Evolutionary conservation across 371 early-diverging fungal species (phyloP), one percentile per base, ranked within the genome.

Genomic region (Smittium culicis): DNA sequence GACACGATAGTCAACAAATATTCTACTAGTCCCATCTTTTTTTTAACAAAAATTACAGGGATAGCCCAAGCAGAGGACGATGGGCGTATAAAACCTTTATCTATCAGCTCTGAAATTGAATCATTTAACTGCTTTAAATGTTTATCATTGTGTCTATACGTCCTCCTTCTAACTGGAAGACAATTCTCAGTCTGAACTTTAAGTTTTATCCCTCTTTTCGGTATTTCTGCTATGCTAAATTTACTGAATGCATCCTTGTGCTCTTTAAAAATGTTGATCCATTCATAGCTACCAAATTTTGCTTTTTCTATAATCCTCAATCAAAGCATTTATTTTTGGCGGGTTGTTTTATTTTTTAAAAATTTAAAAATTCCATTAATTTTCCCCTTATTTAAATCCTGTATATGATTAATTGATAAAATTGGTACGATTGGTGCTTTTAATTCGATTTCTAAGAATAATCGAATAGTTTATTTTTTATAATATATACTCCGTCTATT

Each of bases 1-100:
- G 0, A 69, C 74, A 17, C 67, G 35, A 73, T 68, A 75, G 34
- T 81, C 81, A 0, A 72, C 35, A 54, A 74, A 78, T 0, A 59
- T 14, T 29, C 60, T 27, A n/a, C 27, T 11, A 29, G 5, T n/a
- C 16, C 60, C 60, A 59, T 59, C 31, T 59, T 59, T 59, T 59
- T 59, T 11, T 59, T 59, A 11, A 59, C 60, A 29, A 59, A 59
- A 11, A 59, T 11, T 14, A 59, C 60, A 5, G 60, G 60, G n/a
- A 5, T 59, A 59, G 60, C 60, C 60, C 60, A 59, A 14, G 60
- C 60, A 16, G 60, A 59, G n/a, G 60, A 29, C n/a, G 60, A 59
- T 5, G 60, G 60, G 5, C 60, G 5, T 29, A 59, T 59, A 16
- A 59, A 29, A 29, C 5, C 60, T n/a, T 59, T 59, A 11, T n/a